Base-by-base conservation (phyloP, 495 filamentous ascomycete genomes). In the Neohortaea acidophila region DNA sequence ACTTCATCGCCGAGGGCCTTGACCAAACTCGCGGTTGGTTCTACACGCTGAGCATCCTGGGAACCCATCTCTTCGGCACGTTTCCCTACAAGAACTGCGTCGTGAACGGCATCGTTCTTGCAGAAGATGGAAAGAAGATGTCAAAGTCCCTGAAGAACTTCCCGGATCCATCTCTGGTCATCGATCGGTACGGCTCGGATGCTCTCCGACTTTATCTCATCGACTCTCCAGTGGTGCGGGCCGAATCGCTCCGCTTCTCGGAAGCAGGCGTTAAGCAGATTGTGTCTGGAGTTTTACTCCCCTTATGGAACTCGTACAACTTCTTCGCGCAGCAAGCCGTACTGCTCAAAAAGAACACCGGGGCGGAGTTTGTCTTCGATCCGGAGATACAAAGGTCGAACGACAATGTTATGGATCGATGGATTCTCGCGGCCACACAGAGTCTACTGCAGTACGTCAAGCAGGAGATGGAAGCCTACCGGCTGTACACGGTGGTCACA, bases 71-170 rank as follows among this genome's bases (percentile, higher is more conserved):
- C 12, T 94, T 91, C 49, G 83, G 81, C 14, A 70, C 73, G 13
- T 73, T 86, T 0, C 91, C 89, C 0, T 97, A 94, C 70, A 78
- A 87, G 62, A 94, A 96, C 56, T 93, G 85, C 51, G 81, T 96
- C 10, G 91, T 96, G 30, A 96, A 93, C 52, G 89, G 89, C 9
- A 91, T 97, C 38, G 89, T 97, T 1, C 67, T 97, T 21, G 89
- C 78, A 5, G 85, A 93, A 57, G 85, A 96, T 51, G 89, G 89
- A 36, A 94, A 94, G 66, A 97, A 97, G 66, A 97, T 97, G 89
- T 94, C 86, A 1, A 97, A 97, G 65, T 73, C 91, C 27, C 65
- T 94, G 26, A 89, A 94, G 66, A 97, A 97, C 59, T 97, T 94
- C 55, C 91, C 91, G 7, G 91, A 96, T 52, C 89, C 91, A 9